phyloP scores from a whole-genome alignment of 305 asterid genomes.

The Withania somnifera region DNA sequence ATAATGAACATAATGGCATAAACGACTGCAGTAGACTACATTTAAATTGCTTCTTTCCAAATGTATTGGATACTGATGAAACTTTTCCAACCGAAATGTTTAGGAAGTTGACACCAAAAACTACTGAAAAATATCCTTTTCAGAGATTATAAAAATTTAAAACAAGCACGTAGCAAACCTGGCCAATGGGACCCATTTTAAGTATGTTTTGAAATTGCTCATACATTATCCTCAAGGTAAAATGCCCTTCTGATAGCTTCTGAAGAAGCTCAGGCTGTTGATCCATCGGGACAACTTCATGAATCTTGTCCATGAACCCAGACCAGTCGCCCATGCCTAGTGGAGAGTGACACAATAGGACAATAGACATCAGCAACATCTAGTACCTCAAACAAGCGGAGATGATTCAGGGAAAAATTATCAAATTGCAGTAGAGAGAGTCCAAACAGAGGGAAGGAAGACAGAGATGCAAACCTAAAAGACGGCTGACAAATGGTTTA shows the following conservation, averaged over 20 bases:
- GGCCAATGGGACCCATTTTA: constrained; percentile 96
- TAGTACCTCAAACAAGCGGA: neutral
- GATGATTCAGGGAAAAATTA: neutral
- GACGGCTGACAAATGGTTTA: constrained; percentile 94
- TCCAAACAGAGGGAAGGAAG: neutral
- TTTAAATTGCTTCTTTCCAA: neutral
- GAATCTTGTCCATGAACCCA: constrained; percentile 95
- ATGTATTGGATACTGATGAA: neutral
- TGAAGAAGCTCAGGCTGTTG: constrained; percentile 97
- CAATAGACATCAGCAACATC: neutral
- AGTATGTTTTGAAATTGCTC: constrained; percentile 89
- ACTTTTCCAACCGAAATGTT: neutral
- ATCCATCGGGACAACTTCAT: constrained; percentile 92
- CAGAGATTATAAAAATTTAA: neutral
- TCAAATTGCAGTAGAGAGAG: neutral
- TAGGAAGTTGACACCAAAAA: neutral
- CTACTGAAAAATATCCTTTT: neutral
- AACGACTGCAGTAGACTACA: neutral
- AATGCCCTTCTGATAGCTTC: constrained; percentile 89
- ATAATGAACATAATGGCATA: neutral
- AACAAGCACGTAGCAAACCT: constrained; percentile 42
- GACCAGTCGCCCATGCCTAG: constrained; percentile 96
- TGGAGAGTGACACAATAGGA: neutral
- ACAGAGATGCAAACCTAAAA: constrained; percentile 46
- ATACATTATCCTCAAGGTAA: constrained; percentile 84